A percentile compares a stretch with the other conserved stretches of the same genome.
Evolutionary conservation across 345 rosid species (phyloP).

Genomic region (Camelina hispida): DNA sequence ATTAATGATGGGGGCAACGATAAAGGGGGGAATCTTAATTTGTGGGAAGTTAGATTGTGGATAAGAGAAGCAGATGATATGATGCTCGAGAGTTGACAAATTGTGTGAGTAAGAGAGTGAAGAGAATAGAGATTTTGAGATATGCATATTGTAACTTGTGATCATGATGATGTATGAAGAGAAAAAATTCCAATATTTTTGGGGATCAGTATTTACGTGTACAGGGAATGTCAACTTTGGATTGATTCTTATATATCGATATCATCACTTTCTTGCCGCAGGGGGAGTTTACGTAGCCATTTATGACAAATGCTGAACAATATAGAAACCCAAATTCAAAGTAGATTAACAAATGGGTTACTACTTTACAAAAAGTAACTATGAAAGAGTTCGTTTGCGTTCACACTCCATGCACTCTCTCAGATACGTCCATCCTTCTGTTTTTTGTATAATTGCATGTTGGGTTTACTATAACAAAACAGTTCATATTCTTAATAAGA

Average conservation of each 20-base stretch:
- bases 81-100: conserved; percentile 46
- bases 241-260: conserved; percentile 36
- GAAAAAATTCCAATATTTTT: conserved; percentile 29
- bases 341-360: neutral
- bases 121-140: conserved; percentile 18
- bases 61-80: conserved; percentile 38
- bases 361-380: neutral
- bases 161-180: conserved; percentile 43
- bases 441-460: neutral
- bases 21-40: conserved; percentile 24
- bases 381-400: neutral
- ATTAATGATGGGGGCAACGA: conserved; percentile 29
- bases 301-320: conserved; percentile 19
- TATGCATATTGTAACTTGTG: conserved; percentile 40
- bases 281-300: conserved; percentile 9
- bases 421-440: neutral
- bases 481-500: conserved; percentile 20
- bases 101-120: conserved; percentile 22
- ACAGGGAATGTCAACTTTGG: conserved; percentile 46
- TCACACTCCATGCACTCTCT: conserved; percentile 15
- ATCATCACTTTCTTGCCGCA: conserved; percentile 29
- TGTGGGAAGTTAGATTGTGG: conserved; percentile 33
- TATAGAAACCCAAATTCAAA: neutral
- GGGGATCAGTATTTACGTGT: conserved; percentile 46
- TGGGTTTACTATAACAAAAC: conserved; percentile 4